Evolutionary conservation across 805 yeast genomes (phyloP).

Genomic region (Myxozyma geophila): DNA sequence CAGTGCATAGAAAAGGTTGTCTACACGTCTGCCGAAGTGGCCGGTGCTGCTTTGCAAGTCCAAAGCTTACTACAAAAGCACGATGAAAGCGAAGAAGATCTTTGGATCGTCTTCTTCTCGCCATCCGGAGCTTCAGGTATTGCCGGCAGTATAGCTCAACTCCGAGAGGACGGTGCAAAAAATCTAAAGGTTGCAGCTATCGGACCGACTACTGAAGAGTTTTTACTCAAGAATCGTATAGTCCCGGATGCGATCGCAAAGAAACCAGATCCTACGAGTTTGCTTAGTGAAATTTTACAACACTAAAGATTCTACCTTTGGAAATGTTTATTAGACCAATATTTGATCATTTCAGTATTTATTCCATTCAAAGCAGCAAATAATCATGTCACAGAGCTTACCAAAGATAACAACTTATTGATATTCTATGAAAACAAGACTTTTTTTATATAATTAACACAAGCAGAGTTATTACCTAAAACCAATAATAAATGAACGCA

Average conservation of each 20-base stretch:
- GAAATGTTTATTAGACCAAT: no score
- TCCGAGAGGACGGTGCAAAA: not conserved
- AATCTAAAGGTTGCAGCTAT: constrained; percentile 69
- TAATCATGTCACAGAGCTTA: not conserved
- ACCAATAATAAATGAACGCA: not conserved
- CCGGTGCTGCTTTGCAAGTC: not conserved
- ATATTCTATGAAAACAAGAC: not conserved
- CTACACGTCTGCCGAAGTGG: constrained; percentile 46
- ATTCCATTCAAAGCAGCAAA: not conserved
- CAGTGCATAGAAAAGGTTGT: constrained; percentile 29
- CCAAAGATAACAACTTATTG: no score
- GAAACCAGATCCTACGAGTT: constrained; percentile 67
- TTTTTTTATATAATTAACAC: no score
- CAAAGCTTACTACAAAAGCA: constrained; percentile 45
- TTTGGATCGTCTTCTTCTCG: constrained; percentile 86
- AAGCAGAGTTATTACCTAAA: not conserved
- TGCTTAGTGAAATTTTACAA: constrained; percentile 5
- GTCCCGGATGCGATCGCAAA: constrained; percentile 65
- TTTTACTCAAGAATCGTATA: constrained; percentile 57
- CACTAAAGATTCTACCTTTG: not conserved
- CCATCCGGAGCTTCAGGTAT: constrained; percentile 77
- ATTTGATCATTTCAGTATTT: no score
- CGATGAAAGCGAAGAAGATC: constrained; percentile 33
- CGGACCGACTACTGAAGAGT: constrained; percentile 86
- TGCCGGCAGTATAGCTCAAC: constrained; percentile 33